Base-by-base conservation (phyloP, 1,139 yeast species). In the Pichia sp. region DNA sequence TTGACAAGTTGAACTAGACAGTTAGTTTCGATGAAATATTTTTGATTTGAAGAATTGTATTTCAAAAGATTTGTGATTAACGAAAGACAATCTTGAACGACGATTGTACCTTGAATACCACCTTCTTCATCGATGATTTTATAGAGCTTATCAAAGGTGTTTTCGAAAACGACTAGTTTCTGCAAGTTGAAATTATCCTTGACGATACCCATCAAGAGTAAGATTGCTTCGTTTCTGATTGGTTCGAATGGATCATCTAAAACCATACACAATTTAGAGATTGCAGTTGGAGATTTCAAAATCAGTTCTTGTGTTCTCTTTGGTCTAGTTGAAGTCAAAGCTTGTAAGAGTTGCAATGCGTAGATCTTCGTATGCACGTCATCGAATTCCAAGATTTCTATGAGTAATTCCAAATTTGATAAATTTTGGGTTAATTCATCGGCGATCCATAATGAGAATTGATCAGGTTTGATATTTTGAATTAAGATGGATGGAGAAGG, bases 81-180 rank as follows among this genome's bases (percentile, higher is more conserved):
- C 0, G 90, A 78, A 50, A 94, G 70, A 63, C 96, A 88, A 67
- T 94, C 98, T 61, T 87, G 94, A 7, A 91, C 96, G 28, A 89
- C 80, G 24, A 90, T 76, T n/a, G 96, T 90, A 8, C 96, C 97
- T 49, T 91, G 75, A 11, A 90, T 75, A 0, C 96, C 96, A 18
- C 96, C 97, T 65, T 93, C 98, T 54, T 81, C 85, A 24, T 81
- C 82, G 22, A 93, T 83, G 14, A 93, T 85, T 35, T 72, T 75
- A 58, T 93, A 90, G 17, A 91, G 67, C 54, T 76, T 79, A 55
- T 89, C 97, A 62, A 93, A 91, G 0, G 96, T 85, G 55, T 89
- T 91, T 64, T 93, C 98, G 62, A 94, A 94, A 0, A 96, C 99
- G 15, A 93, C 96, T 20, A 93, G 71, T 62, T 91, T 91, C 63